Percentiles rank a stretch among this genome's conserved stretches.
phyloP scores from a whole-genome alignment of 1,284 basidiomycete species.

The Ganoderma sp. region DNA sequence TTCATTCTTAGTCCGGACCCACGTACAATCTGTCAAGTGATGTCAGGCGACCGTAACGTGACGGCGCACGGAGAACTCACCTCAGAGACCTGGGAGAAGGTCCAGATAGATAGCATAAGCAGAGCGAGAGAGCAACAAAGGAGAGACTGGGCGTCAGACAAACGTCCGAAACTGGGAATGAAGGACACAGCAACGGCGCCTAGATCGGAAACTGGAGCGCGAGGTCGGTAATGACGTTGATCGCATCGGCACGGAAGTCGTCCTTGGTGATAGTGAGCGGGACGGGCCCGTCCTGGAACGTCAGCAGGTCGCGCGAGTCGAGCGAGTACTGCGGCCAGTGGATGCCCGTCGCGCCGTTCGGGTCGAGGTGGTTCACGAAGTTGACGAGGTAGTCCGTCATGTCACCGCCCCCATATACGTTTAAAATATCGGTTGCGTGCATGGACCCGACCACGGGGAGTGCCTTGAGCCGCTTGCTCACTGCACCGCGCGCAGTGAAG shows the following conservation, averaged over 20 bases:
- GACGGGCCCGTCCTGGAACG: slow-evolving; percentile 33
- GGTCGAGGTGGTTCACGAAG: slow-evolving; percentile 38
- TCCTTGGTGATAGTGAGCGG: slow-evolving; percentile 40
- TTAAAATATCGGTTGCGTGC: slow-evolving; percentile 34
- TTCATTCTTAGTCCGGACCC: no score
- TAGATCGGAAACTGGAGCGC: slow-evolving; percentile 46
- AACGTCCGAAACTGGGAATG: background rate
- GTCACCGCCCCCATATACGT: slow-evolving; percentile 34
- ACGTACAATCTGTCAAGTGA: no score
- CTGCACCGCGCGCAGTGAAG: slow-evolving; percentile 34
- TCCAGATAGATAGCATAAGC: no score
- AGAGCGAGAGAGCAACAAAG: background rate
- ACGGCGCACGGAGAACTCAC: no score
- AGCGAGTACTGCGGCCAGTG: slow-evolving; percentile 34
- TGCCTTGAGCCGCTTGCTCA: slow-evolving; percentile 51
- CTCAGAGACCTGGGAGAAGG: no score
- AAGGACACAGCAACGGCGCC: background rate
- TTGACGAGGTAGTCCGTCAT: slow-evolving; percentile 36
- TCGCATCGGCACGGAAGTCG: slow-evolving; percentile 42
- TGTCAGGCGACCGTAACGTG: no score
- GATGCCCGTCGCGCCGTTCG: slow-evolving; percentile 32
- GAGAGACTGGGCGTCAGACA: background rate
- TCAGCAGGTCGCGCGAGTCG: slow-evolving; percentile 31
- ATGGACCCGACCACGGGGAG: slow-evolving; percentile 50
- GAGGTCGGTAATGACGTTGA: slow-evolving; percentile 48